Conservation (phyloP, 306 rosid genomes). For the Dryas octopetala region DNA sequence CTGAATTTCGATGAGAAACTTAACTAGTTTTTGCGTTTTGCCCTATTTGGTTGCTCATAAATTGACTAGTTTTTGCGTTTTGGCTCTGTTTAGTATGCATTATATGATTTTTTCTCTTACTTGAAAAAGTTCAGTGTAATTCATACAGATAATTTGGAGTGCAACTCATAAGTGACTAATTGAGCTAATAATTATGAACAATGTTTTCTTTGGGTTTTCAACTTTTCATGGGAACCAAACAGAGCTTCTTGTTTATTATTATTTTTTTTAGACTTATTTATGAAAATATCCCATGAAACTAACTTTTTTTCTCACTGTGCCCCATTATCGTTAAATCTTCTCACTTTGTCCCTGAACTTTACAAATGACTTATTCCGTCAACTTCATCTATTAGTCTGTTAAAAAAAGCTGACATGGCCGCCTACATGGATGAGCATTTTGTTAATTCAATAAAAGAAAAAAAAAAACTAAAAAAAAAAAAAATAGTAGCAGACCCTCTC, state of each 20-base stretch:
- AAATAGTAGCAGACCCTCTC: too few species aligned
- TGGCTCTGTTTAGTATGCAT: not conserved
- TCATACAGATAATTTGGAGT: not conserved
- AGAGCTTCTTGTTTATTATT: not conserved
- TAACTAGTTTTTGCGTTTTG: not conserved
- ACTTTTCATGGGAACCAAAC: not conserved
- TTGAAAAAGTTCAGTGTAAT: not conserved
- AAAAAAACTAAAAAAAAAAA: too few species aligned
- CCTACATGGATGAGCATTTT: too few species aligned
- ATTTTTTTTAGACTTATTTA: too few species aligned
- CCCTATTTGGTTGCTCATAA: conserved; percentile 22
- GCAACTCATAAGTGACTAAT: not conserved
- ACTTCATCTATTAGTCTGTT: too few species aligned
- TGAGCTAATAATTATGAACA: not conserved
- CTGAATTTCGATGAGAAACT: conserved; percentile 15
- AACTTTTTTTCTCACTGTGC: too few species aligned
- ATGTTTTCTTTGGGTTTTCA: not conserved
- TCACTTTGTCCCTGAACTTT: too few species aligned
- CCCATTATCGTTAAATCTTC: too few species aligned
- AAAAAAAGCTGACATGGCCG: too few species aligned
- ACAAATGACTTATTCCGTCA: too few species aligned
- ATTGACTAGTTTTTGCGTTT: not conserved
- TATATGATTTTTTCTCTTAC: not conserved
- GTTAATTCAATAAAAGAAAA: too few species aligned
- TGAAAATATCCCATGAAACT: too few species aligned